Conservation (phyloP, 2,329 filamentous ascomycete species). For the Exophiala oligosperma region DNA sequence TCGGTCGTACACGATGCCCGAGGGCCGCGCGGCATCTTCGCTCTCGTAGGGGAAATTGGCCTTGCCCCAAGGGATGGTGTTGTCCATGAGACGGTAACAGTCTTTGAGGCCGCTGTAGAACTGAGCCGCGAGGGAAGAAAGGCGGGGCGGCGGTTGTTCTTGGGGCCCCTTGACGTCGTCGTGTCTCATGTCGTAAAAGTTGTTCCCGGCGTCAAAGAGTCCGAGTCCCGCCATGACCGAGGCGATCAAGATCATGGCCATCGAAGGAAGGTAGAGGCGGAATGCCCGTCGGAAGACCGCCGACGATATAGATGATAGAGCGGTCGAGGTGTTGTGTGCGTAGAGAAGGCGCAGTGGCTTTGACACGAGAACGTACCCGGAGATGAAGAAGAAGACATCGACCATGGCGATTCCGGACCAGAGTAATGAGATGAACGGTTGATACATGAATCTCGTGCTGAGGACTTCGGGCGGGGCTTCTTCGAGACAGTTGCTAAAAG, state of each 20-base stretch:
- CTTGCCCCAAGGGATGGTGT: constrained; percentile 12
- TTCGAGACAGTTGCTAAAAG: constrained; percentile 13
- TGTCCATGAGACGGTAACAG: constrained; percentile 12
- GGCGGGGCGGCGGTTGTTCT: constrained; percentile 35
- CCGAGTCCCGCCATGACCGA: constrained; percentile 41
- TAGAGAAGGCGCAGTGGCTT: constrained; percentile 40
- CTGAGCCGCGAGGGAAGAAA: constrained; percentile 30
- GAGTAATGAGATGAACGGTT: constrained; percentile 16
- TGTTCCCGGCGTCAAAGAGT: constrained; percentile 7
- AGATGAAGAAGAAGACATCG: constrained; percentile 50
- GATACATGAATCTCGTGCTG: constrained; percentile 9
- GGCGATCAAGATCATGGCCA: constrained; percentile 41
- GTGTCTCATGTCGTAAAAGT: constrained; percentile 2
- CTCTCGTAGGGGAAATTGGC: constrained; percentile 15
- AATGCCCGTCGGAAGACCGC: constrained; percentile 44
- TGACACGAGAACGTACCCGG: constrained; percentile 48
- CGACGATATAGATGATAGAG: constrained; percentile 41
- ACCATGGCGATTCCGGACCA: constrained; percentile 31
- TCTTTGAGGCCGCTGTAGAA: constrained; percentile 6
- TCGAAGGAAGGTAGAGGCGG: constrained; percentile 44
- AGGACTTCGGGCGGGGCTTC: not conserved
- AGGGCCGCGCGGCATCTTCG: constrained; percentile 1
- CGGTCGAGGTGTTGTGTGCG: constrained; percentile 38
- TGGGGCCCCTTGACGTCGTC: constrained; percentile 24
- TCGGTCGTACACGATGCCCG: constrained; percentile 31